Percentiles rank a stretch among this genome's conserved stretches.
Evolutionary conservation across 805 yeast genomes (phyloP).

Genomic region (Diddensiella santjacobensis): DNA sequence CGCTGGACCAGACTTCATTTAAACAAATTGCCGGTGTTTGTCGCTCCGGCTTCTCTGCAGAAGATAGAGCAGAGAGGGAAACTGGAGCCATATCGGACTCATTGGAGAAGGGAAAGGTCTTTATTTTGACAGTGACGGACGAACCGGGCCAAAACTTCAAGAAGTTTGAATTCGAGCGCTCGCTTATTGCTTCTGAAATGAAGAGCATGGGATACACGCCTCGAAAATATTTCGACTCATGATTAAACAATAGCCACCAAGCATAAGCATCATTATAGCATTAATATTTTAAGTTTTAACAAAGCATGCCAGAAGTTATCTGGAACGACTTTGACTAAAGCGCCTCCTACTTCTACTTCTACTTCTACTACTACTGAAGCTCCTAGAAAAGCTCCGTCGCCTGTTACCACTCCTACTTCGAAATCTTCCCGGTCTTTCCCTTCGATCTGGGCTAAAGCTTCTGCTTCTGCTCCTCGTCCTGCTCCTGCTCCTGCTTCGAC

Average conservation of each 20-base stretch:
- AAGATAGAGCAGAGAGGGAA: not conserved
- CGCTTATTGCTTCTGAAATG: not conserved
- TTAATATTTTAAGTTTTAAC: too few relatives aligned
- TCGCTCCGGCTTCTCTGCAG: not conserved
- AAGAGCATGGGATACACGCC: not conserved
- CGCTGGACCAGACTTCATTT: not conserved
- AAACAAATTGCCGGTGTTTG: not conserved
- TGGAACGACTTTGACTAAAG: not conserved
- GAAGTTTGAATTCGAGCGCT: not conserved
- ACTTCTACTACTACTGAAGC: not conserved
- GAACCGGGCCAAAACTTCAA: not conserved
- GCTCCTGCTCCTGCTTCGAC: too few relatives aligned
- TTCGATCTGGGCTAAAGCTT: constrained; percentile 8
- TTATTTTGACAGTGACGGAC: not conserved
- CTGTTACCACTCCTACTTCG: not conserved
- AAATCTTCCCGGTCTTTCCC: not conserved
- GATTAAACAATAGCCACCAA: too few relatives aligned
- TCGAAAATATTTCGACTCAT: not conserved
- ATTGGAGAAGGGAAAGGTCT: not conserved
- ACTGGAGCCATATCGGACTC: not conserved
- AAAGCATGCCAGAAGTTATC: too few relatives aligned
- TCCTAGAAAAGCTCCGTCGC: not conserved
- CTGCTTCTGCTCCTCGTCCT: constrained; percentile 9
- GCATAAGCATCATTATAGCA: too few relatives aligned
- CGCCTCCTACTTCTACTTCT: not conserved